These are phyloP conservation scores for Entoloma clypeatum DNA, from an alignment of 1,284 basidiomycete genomes.

Conservation along the genomic window DNA sequence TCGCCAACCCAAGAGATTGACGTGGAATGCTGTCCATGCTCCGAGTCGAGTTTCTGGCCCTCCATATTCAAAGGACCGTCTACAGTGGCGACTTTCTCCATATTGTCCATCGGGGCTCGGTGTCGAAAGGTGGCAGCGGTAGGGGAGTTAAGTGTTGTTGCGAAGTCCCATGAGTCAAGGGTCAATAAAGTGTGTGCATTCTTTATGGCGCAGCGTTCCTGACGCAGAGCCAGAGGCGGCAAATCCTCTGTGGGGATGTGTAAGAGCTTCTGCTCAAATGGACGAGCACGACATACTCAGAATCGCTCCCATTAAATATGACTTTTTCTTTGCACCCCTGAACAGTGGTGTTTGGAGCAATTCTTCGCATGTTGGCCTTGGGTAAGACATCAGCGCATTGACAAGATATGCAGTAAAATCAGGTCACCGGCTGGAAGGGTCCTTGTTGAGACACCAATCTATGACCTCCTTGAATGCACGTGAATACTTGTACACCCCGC, in stretches of 20 bases:
- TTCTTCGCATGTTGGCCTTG: conserved; percentile 71
- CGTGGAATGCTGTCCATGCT: conserved; percentile 2
- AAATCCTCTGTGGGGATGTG: conserved; percentile 42
- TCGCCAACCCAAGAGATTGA: conserved; percentile 13
- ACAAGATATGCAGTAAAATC: conserved; percentile 1
- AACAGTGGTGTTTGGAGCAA: conserved; percentile 82
- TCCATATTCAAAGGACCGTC: conserved; percentile 28
- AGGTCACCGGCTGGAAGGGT: conserved; percentile 66
- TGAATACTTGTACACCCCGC: conserved; percentile 75
- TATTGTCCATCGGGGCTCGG: conserved; percentile 21
- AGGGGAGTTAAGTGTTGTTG: conserved; percentile 38
- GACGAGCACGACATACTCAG: conserved; percentile 44
- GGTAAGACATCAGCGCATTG: not conserved
- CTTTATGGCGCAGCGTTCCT: conserved; percentile 56
- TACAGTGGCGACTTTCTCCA: conserved; percentile 10
- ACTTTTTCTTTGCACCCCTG: conserved; percentile 70
- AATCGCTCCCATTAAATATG: conserved; percentile 70
- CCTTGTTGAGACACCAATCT: conserved; percentile 78
- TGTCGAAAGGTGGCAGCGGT: conserved; percentile 27
- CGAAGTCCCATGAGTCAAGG: conserved; percentile 68
- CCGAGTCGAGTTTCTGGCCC: conserved; percentile 8
- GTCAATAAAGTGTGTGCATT: conserved; percentile 42
- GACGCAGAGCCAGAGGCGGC: conserved; percentile 65
- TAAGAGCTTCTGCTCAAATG: conserved; percentile 2
- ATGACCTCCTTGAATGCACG: conserved; percentile 80